Evolutionary conservation across 441 rosid species (phyloP), one percentile per base, ranked within the genome.

Genomic region (Bruguiera hainesii): DNA sequence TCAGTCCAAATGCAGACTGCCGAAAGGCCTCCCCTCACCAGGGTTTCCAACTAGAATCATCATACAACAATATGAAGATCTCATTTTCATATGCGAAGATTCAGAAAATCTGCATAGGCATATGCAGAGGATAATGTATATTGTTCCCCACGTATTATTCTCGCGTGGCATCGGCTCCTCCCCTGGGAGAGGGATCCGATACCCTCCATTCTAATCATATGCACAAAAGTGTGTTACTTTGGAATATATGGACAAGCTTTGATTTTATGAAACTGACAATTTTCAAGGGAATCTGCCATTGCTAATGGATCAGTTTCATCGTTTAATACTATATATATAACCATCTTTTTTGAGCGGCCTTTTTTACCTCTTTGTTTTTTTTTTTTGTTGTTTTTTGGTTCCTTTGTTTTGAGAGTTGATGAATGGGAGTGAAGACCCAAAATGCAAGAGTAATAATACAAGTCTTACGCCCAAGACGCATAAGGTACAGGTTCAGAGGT

Each of bases 221-320:
- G 71, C 69, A 65, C 73, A 73, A 71, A 76, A 76, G 74, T 69
- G 82, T 63, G 53, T 57, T 39, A 19, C 28, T 48, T 42, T 61
- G 68, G 70, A 65, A 61, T 60, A 61, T 52, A 39, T 73, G 65
- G 69, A 31, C 56, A 69, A 33, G 61, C 70, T 67, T 74, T 79
- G 76, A 78, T 81, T 69, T 74, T 25, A 63, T 57, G 72, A 62
- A 69, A 74, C 66, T 28, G 73, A 42, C 48, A 64, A 37, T 28
- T 4, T 53, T 58, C 6, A 53, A 53, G 11, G 58, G 58, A 21
- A 53, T 53, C 25, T 23, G 25, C 16, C 28, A 21, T 21, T 23
- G 29, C 21, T 53, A 53, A 42, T 42, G 15, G 16, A 42, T 11
- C 48, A 42, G 16, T 42, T 11, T 11, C 48, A 33, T 33, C 37